Conservation (phyloP, 129 eudicot species). For the Saposhnikovia divaricata region DNA sequence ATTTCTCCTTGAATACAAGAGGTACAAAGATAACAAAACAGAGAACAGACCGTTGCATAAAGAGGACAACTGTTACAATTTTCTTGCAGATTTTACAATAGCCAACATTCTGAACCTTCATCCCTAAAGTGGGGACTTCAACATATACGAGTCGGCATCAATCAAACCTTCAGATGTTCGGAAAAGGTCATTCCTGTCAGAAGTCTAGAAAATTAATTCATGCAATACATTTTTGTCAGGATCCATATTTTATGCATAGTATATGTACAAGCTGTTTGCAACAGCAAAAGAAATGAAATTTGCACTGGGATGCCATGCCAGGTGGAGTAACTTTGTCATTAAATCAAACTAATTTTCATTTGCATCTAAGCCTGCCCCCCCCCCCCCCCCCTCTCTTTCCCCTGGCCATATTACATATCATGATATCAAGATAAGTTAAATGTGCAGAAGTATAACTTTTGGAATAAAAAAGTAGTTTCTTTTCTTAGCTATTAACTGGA, state of each 20-base stretch:
- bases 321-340: constrained; percentile 80
- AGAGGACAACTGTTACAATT: background rate
- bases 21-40: background rate
- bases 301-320: constrained; percentile 95
- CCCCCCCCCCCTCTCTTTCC: constrained; percentile 31
- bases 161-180: background rate
- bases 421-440: background rate
- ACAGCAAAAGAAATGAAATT: constrained; percentile 96
- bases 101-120: background rate
- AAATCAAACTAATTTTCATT: constrained; percentile 81
- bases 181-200: background rate
- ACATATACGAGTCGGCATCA: background rate
- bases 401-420: background rate
- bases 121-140: background rate
- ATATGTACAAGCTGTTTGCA: constrained; percentile 99
- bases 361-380: constrained; percentile 62
- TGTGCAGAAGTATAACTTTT: background rate
- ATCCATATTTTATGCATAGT: constrained; percentile 51
- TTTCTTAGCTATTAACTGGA: background rate
- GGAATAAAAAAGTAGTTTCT: background rate
- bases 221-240: constrained; percentile 22
- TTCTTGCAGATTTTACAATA: background rate
- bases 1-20: no score
- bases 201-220: background rate
- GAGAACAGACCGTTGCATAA: background rate